These are phyloP conservation scores for Acanthamoeba royreba DNA, from an alignment of 208 protist species.

Conservation along the genomic window DNA sequence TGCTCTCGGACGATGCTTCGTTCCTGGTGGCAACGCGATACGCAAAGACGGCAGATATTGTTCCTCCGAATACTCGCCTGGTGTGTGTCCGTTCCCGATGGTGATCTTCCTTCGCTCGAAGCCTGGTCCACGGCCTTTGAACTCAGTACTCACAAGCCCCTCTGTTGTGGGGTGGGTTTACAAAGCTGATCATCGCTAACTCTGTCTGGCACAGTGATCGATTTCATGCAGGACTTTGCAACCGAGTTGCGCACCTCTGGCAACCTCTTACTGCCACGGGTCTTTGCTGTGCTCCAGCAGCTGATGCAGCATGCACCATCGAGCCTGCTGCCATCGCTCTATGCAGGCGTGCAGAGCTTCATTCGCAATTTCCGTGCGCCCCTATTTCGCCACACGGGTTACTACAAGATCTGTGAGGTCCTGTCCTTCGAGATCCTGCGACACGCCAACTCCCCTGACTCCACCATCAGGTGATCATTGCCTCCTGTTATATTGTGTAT, in stretches of 20 bases:
- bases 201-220: background rate
- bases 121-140: background rate
- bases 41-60: background rate
- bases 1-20: background rate
- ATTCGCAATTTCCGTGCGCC: background rate
- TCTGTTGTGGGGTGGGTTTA: too few relatives aligned
- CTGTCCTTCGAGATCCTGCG: background rate
- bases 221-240: background rate
- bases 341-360: background rate
- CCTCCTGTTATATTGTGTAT: background rate
- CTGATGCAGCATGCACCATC: background rate
- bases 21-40: background rate
- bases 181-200: background rate
- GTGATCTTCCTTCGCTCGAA: background rate
- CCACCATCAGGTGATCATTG: background rate
- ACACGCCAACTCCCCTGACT: background rate
- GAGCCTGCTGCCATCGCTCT: background rate
- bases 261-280: background rate
- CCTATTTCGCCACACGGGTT: background rate
- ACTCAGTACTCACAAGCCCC: too few relatives aligned
- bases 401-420: slow-evolving; percentile 6
- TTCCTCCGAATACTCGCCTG: background rate
- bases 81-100: background rate
- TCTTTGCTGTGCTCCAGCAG: background rate
- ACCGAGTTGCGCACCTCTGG: background rate